Evolutionary conservation across 768 basidiomycete genomes (phyloP).

Genomic region (Gymnopilus junonius): DNA sequence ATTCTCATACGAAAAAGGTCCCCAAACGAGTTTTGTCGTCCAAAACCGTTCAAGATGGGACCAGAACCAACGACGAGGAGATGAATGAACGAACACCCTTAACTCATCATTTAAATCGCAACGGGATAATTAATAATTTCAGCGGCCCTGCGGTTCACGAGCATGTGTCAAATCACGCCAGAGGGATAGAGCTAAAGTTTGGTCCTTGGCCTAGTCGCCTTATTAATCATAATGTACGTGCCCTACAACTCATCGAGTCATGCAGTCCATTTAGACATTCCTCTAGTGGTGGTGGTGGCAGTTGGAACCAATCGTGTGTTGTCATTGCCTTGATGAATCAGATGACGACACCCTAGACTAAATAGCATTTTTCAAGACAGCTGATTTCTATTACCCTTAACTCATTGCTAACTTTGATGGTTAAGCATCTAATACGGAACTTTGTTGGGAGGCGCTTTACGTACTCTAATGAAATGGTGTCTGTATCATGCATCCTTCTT

Average conservation of each 20-base stretch:
- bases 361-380: background rate
- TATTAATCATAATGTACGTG: slow-evolving; percentile 68
- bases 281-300: slow-evolving; percentile 88
- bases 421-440: background rate
- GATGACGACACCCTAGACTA: slow-evolving; percentile 40
- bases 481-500: slow-evolving; percentile 29
- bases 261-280: background rate
- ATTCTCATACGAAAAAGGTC: slow-evolving; percentile 22
- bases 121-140: slow-evolving; percentile 9
- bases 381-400: background rate
- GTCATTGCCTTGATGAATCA: slow-evolving; percentile 61
- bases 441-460: background rate
- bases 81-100: slow-evolving; percentile 28
- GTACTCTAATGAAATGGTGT: background rate
- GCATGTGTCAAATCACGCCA: slow-evolving; percentile 32
- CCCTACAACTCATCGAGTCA: background rate
- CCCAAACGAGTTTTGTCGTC: slow-evolving; percentile 12
- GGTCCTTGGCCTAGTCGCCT: slow-evolving; percentile 72
- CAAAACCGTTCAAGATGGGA: slow-evolving; percentile 16
- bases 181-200: slow-evolving; percentile 60
- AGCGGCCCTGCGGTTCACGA: slow-evolving; percentile 31
- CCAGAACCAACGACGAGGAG: background rate
- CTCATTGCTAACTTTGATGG: background rate
- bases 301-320: slow-evolving; percentile 65
- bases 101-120: background rate